These are phyloP conservation scores for Alloascoidea africana DNA, from an alignment of 805 yeast genomes.

Conservation along the genomic window DNA sequence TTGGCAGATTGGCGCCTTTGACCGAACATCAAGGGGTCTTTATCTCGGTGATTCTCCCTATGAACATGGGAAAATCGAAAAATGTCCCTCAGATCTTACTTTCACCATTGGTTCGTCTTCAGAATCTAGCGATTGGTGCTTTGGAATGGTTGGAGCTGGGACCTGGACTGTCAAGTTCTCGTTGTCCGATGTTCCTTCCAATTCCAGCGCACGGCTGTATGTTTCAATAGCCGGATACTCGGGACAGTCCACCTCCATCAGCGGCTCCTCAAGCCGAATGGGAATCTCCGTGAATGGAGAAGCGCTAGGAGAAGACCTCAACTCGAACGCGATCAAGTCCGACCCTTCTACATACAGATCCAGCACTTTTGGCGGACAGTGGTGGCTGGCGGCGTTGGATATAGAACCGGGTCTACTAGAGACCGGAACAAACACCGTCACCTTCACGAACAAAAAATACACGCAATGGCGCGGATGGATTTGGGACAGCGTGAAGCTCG, in stretches of 20 bases:
- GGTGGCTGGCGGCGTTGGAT: neutral
- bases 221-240: neutral
- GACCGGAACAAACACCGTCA: neutral
- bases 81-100: neutral
- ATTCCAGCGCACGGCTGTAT: neutral
- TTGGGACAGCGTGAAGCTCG: conserved; percentile 1
- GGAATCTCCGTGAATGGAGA: neutral
- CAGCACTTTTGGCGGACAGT: neutral
- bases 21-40: conserved; percentile 1
- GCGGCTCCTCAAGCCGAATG: neutral
- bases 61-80: conserved; percentile 1
- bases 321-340: neutral
- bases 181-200: neutral
- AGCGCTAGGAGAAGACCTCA: neutral
- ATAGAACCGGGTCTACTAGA: neutral
- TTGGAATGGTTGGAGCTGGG: neutral
- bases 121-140: conserved; percentile 1
- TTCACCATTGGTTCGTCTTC: neutral
- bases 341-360: neutral
- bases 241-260: neutral
- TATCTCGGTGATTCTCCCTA: neutral
- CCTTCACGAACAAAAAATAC: neutral
- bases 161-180: neutral
- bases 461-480: neutral
- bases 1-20: conserved; percentile 1